These are phyloP conservation scores for Iberis pinnata DNA, from an alignment of 345 rosid genomes.

Conservation along the genomic window DNA sequence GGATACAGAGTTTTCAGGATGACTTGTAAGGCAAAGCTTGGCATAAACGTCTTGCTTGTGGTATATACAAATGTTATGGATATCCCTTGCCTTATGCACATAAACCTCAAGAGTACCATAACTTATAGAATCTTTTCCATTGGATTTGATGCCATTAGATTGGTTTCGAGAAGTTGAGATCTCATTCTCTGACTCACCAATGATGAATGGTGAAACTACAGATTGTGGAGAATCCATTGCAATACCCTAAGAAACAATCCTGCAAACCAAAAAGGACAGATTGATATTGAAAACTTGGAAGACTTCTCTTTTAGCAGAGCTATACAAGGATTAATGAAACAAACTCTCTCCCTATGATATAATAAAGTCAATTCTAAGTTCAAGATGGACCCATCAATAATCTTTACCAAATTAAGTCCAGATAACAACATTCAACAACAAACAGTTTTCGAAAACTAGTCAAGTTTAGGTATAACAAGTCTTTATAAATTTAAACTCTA, in stretches of 20 bases:
- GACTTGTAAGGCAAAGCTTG: constrained; percentile 72
- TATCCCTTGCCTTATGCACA: constrained; percentile 89
- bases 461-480: too few species aligned
- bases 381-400: too few species aligned
- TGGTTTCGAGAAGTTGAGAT: constrained; percentile 25
- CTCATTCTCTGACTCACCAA: constrained; percentile 52
- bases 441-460: background rate
- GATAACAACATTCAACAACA: too few species aligned
- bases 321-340: too few species aligned
- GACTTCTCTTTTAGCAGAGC: too few species aligned
- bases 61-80: constrained; percentile 94
- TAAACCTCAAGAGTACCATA: constrained; percentile 68
- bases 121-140: constrained; percentile 31
- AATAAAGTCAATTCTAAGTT: too few species aligned
- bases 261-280: too few species aligned
- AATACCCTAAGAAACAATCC: too few species aligned
- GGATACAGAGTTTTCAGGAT: constrained; percentile 62
- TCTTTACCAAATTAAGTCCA: too few species aligned
- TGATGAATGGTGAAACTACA: constrained; percentile 80
- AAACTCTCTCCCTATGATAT: too few species aligned
- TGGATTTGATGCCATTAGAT: constrained; percentile 38
- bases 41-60: constrained; percentile 99
- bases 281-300: too few species aligned
- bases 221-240: constrained; percentile 95
- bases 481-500: too few species aligned